Base-by-base conservation (phyloP, 768 basidiomycete genomes). In the Russula ochroleuca region DNA sequence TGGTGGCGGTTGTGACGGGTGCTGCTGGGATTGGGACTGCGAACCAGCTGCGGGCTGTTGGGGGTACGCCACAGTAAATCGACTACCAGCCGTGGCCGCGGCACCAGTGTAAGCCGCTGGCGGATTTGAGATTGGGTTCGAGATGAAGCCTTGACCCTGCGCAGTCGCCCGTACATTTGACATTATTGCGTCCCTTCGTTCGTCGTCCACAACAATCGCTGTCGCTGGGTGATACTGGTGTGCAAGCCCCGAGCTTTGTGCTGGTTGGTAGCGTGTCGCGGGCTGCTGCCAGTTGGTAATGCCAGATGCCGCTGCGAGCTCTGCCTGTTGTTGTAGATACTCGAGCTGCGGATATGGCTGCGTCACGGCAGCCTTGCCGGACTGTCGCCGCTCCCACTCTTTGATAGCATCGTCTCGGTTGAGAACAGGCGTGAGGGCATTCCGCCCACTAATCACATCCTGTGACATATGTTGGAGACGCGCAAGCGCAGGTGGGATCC, bases 331-430 rank as follows among this genome's bases (percentile, higher is more conserved):
- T 68, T 96, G 92, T 54, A 98, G 75, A 72, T 84, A 92, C 72
- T 96, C 94, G 38, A 98, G 80, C 70, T 94, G 93, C 7, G 90
- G 93, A 70, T 95, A 94, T 28, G 88, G 86, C 70, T 88, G 85
- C 17, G 85, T 83, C n/a, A 84, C 84, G 14, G 78, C 75, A 1
- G 83, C 80, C 69, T 88, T 88, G 19, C 87, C 91, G 13, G 85
- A 77, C 72, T 94, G 90, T 65, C 94, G 78, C 68, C 94, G 77
- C 75, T 98, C 97, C 96, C 96, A 98, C 76, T 98, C 96, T 48
- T 88, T 84, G 79, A 93, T 89, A 49, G 92, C 89, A 67, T 99
- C 96, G 68, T 98, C 96, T 57, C 96, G 82, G 69, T 96, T 95
- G 67, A 98, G 76, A 35, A 97, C 94, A 2, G 96, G 96, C 15